Base-by-base conservation (phyloP, 2,329 filamentous ascomycete species). In the Emydomyces testavorans region DNA sequence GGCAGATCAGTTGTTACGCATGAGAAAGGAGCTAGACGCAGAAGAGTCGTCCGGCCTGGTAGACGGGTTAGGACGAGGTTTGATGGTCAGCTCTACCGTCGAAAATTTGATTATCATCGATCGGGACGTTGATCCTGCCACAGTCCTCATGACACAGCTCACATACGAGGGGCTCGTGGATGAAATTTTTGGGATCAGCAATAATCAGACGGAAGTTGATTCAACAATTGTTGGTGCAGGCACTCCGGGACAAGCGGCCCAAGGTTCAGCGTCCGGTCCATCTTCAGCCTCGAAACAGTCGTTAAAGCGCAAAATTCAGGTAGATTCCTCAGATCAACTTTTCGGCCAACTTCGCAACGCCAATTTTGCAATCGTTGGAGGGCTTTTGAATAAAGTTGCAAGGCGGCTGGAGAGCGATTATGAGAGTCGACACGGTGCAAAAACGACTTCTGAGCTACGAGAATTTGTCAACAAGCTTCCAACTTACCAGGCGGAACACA, bases 131-230 rank as follows among this genome's bases (percentile, higher is more conserved):
- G 92, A 98, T 64, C 88, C 92, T 59, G 86, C 90, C 13, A 95
- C 92, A 1, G 83, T 85, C 0, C 74, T 98, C 13, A 80, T 98
- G 46, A 96, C 90, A 0, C 92, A 98, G 63, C 71, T 98, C 52
- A 98, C 92, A 1, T 98, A 98, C 60, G 90, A 98, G 67, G 92
- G 92, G 2, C 73, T 98, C 21, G 83, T 98, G 46, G 93, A 98
- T 60, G 92, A 98, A 63, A 76, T 92, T 13, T 93, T 94, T 61
- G 82, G 84, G 26, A 94, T 98, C 52, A 79, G 85, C 54, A 84
- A 95, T 60, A 96, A 93, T 60, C 88, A 94, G 62, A 82, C 86
- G 31, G 92, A 96, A 61, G 80, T 96, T 18, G 90, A 96, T 62
- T 86, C 87, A 1, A 88, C 88, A 1, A 79, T 96, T 51, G 80